Evolutionary conservation across 2,329 filamentous ascomycete genomes (phyloP), one percentile per base, ranked within the genome.

Genomic region (Pestalotiopsis fici): DNA sequence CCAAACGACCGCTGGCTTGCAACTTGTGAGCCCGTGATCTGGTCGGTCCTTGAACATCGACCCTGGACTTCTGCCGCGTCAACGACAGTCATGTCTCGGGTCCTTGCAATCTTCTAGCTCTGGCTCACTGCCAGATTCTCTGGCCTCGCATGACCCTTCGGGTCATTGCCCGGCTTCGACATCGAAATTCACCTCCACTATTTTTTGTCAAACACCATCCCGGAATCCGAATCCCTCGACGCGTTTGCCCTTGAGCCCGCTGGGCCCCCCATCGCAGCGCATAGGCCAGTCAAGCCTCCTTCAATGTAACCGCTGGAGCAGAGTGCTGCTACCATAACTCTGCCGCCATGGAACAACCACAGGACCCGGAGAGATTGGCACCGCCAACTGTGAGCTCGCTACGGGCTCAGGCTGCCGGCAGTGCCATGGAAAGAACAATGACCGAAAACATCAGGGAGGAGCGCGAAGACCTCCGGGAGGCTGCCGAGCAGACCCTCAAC

Each of bases 401-500:
- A 66, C 82, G 86, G 71, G 82, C 81, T 63, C 82, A 85, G 72
- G 81, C 82, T 69, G 80, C 81, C 65, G 81, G 79, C 68, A 73
- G 72, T 56, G 76, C 79, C 62, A 90, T 91, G 88, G 86, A 88
- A 77, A 83, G 89, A 67, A 86, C 93, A 13, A 83, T 96, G 72
- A 98, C 93, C 81, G 90, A 94, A 80, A 91, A 97, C 78, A 98
- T 98, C 74, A 91, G 93, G 73, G 94, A 97, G 76, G 94, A 98
- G 83, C 89, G 95, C 70, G 93, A 97, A 77, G 95, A 98, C 78
- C 87, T 99, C 73, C 94, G 95, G 76, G 93, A 97, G 83, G 96
- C 95, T 54, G 96, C 95, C 63, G 95, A 98, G 81, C 94, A 98
- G 83, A 98, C 95, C 25, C 86, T 97, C 78, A 99, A 98, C 80